Evolutionary conservation across 805 yeast genomes (phyloP).

Genomic region (Osmozyma mogii): DNA sequence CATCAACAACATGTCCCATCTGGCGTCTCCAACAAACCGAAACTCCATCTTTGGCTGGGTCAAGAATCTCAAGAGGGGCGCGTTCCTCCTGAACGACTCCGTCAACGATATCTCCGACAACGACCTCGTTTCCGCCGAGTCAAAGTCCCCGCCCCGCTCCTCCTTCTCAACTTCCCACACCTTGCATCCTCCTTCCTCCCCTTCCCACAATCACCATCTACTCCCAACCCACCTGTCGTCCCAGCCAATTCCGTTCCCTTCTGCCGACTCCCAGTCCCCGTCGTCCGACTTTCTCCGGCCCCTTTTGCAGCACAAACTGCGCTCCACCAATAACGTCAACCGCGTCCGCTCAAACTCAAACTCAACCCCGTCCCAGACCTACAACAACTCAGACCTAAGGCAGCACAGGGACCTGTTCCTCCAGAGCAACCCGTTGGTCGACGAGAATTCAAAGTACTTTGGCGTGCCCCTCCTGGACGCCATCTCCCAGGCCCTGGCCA

Average conservation of each 20-base stretch:
- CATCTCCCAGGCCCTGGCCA: conserved; percentile 67
- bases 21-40: conserved; percentile 31
- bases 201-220: too few species aligned
- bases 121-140: conserved; percentile 11
- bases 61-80: conserved; percentile 32
- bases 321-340: conserved; percentile 41
- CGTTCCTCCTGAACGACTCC: conserved; percentile 29
- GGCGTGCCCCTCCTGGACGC: conserved; percentile 74
- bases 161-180: too few species aligned
- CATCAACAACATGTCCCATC: conserved; percentile 23
- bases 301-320: conserved; percentile 40
- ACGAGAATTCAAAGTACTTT: conserved; percentile 52
- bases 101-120: conserved; percentile 24
- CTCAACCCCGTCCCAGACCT: conserved; percentile 11
- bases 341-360: conserved; percentile 31
- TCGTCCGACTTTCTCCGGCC: conserved; percentile 33
- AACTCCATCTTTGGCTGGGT: conserved; percentile 39
- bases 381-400: conserved; percentile 18
- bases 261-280: conserved; percentile 5
- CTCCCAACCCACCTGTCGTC: conserved; percentile 9
- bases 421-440: conserved; percentile 35
- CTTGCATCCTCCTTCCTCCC: too few species aligned
- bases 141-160: conserved; percentile 13
- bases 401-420: conserved; percentile 46
- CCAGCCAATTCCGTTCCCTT: conserved; percentile 8